These are phyloP conservation scores for Alternaria panax DNA, from an alignment of 2,329 filamentous ascomycete species.

Conservation along the genomic window DNA sequence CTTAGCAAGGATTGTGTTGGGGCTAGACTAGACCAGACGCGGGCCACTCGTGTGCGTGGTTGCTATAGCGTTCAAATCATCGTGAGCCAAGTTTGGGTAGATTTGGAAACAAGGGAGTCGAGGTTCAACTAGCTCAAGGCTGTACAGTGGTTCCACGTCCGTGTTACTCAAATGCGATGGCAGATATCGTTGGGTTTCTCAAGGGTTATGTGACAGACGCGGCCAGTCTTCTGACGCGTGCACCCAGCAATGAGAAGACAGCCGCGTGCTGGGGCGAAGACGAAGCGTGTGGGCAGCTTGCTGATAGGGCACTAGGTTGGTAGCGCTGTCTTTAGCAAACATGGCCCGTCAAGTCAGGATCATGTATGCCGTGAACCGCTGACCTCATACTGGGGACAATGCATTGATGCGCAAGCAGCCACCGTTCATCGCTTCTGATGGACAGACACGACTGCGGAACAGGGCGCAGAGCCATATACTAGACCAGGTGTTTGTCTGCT, in stretches of 20 bases:
- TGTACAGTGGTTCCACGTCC: background rate
- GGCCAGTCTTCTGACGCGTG: slow-evolving; percentile 4
- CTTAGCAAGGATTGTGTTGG: slow-evolving; percentile 15
- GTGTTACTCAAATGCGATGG: background rate
- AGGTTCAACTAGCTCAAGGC: slow-evolving; percentile 7
- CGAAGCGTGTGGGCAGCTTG: slow-evolving; percentile 19
- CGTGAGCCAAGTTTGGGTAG: slow-evolving; percentile 5
- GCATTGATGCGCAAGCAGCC: slow-evolving; percentile 4
- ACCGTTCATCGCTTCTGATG: background rate
- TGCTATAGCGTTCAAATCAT: slow-evolving; percentile 11
- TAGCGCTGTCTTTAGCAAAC: slow-evolving; percentile 24
- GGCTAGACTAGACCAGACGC: slow-evolving; percentile 29
- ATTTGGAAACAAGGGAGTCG: slow-evolving; percentile 1
- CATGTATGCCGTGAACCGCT: slow-evolving; percentile 10
- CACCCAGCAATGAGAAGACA: slow-evolving; percentile 9
- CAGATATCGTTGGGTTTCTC: background rate
- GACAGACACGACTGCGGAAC: background rate
- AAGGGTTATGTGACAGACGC: slow-evolving; percentile 4
- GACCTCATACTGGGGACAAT: slow-evolving; percentile 21
- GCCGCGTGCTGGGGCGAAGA: slow-evolving; percentile 12
- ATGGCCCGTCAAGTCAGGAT: slow-evolving; percentile 20
- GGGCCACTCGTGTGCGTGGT: slow-evolving; percentile 17
- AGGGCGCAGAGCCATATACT: background rate
- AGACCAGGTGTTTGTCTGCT: background rate
- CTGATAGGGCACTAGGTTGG: slow-evolving; percentile 24